Conservation (phyloP, 768 basidiomycete species). For the Chiua virens region DNA sequence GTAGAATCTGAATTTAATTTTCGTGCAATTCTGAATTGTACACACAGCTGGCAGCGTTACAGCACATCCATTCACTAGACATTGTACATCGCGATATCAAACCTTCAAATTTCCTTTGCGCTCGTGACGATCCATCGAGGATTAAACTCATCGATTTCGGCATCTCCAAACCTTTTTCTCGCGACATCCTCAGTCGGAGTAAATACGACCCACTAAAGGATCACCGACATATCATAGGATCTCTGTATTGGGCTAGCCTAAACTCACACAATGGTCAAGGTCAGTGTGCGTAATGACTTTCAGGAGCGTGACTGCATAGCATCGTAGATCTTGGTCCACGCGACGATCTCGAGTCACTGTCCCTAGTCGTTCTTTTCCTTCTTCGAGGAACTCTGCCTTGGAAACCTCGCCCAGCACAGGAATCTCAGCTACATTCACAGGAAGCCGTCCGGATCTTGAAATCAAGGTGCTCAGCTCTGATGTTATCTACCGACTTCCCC, state of each 20-base stretch:
- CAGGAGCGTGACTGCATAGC: background rate
- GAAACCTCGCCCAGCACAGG: background rate
- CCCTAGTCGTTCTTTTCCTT: background rate
- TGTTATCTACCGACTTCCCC: background rate
- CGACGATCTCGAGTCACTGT: background rate
- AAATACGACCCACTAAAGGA: constrained; percentile 24
- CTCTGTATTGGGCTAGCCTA: constrained; percentile 34
- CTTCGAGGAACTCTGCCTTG: background rate
- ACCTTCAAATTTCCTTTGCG: constrained; percentile 34
- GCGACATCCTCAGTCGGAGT: background rate
- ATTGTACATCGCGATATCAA: constrained; percentile 40
- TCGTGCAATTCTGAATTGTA: background rate
- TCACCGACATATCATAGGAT: constrained; percentile 24
- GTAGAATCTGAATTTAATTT: background rate
- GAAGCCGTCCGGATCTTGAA: background rate
- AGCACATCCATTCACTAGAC: constrained; percentile 6
- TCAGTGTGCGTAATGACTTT: background rate
- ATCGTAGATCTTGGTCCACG: background rate
- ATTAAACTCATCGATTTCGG: constrained; percentile 35
- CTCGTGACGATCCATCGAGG: constrained; percentile 21
- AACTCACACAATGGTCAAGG: constrained; percentile 24
- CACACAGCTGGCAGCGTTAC: background rate
- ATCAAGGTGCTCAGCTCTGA: background rate
- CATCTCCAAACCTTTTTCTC: constrained; percentile 18
- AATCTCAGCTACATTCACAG: background rate